Evolutionary conservation across 768 basidiomycete genomes (phyloP), one percentile per base, ranked within the genome.

Genomic region (Asterophora parasitica): DNA sequence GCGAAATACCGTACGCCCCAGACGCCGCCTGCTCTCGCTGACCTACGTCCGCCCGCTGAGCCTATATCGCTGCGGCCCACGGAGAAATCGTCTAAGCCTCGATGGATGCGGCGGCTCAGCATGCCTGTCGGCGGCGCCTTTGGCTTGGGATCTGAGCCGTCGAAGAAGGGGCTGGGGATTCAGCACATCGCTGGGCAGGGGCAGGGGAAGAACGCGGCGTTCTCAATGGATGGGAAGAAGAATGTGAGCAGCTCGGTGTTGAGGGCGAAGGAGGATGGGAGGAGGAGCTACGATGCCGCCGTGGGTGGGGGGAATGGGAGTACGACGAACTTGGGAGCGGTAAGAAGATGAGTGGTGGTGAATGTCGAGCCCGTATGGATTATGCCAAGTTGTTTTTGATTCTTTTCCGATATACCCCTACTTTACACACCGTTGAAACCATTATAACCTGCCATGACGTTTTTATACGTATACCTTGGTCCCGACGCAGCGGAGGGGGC

Each of bases 81-180:
- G 13, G 55, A 81, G 44, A 82, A 82, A 55, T 71, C 80, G 7
- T 23, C 23, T 23, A 84, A 76, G 48, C 58, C 61, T 7, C 78
- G 84, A 0, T 89, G 88, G 88, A 85, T 89, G 52, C 69, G 86
- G 16, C 70, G 86, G 46, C 61, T 90, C 49, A 89, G 88, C 55
- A 86, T 89, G 83, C 86, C 86, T 1, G 77, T 77, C 3, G 71
- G 71, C 35, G 72, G 73, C 38, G 77, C 81, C 30, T 82, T 88
- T 58, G 75, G 73, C 5, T 65, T 77, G 19, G 83, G 85, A 42
- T 71, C 74, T 42, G 78, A 75, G 23, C 23, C 23, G 23, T 23
- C 23, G 6, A 23, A 67, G 74, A 71, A 56, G 62, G 66, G 7
- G 52, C 63, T 7, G 61, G 59, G 7, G 60, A 61, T 43, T 55